A percentile compares a stretch with the other conserved stretches of the same genome.
Evolutionary conservation across 345 rosid genomes (phyloP).

Genomic region (Populus alba): DNA sequence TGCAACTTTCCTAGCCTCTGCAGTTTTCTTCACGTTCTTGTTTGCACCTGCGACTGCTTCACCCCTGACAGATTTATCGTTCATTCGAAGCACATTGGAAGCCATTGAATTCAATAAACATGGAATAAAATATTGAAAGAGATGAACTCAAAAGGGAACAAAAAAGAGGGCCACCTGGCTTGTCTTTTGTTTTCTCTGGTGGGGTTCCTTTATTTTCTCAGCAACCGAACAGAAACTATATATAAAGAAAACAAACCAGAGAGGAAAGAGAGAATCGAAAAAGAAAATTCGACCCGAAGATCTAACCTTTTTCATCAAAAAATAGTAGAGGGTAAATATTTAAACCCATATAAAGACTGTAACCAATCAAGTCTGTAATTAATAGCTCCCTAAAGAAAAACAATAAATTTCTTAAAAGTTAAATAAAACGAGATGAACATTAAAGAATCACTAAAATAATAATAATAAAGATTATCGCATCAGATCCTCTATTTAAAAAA

Average conservation of each 20-base stretch:
- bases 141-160: too few relatives aligned
- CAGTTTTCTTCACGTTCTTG: slow-evolving; percentile 56
- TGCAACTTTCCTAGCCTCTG: slow-evolving; percentile 12
- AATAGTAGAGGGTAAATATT: neutral
- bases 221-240: neutral
- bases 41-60: slow-evolving; percentile 24
- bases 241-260: neutral
- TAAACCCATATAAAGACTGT: neutral
- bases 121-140: neutral
- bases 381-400: neutral
- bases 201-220: neutral
- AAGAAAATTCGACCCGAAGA: neutral
- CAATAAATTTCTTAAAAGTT: neutral
- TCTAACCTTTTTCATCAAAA: neutral
- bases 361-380: neutral
- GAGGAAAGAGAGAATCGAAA: neutral
- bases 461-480: too few relatives aligned
- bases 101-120: neutral
- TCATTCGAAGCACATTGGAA: neutral
- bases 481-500: too few relatives aligned
- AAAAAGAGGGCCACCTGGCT: neutral
- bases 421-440: neutral
- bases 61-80: too few relatives aligned
- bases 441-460: neutral
- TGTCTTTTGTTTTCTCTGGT: neutral